A percentile compares a stretch with the other conserved stretches of the same genome.
Evolutionary conservation across 148 eudicot genomes (phyloP).

Genomic region (Mesembryanthemum crystallinum): DNA sequence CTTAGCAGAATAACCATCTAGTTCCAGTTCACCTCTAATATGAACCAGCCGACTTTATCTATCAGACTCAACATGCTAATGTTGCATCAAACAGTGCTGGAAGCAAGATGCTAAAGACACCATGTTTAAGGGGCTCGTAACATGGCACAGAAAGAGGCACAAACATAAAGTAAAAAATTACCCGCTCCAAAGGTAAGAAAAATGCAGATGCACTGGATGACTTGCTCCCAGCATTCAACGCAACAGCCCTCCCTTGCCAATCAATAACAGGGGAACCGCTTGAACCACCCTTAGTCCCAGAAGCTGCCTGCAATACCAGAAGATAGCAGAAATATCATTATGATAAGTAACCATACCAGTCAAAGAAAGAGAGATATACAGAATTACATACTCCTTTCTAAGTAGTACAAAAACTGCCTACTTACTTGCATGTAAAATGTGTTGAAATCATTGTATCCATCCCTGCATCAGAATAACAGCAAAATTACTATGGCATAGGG

Average conservation of each 20-base stretch:
- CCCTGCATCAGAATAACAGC: conserved; percentile 53
- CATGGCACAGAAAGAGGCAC: conserved; percentile 4
- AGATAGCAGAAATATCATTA: conserved; percentile 3
- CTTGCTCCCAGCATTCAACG: conserved; percentile 97
- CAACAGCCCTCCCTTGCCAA: conserved; percentile 98
- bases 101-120: neutral
- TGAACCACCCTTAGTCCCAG: conserved; percentile 99
- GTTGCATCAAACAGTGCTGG: neutral
- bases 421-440: conserved; percentile 99
- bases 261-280: conserved; percentile 99
- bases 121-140: neutral
- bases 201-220: conserved; percentile 91
- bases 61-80: conserved; percentile 1
- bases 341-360: neutral
- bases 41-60: conserved; percentile 1
- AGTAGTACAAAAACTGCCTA: neutral
- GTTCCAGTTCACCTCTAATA: neutral
- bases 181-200: conserved; percentile 94
- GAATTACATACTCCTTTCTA: no score
- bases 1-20: neutral
- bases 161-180: conserved; percentile 27
- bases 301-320: conserved; percentile 70
- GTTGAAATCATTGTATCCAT: conserved; percentile 98
- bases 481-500: conserved; percentile 6
- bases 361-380: neutral